These are phyloP conservation scores for Microsporum audouinii DNA, from an alignment of 2,329 filamentous ascomycete genomes.

Conservation along the genomic window DNA sequence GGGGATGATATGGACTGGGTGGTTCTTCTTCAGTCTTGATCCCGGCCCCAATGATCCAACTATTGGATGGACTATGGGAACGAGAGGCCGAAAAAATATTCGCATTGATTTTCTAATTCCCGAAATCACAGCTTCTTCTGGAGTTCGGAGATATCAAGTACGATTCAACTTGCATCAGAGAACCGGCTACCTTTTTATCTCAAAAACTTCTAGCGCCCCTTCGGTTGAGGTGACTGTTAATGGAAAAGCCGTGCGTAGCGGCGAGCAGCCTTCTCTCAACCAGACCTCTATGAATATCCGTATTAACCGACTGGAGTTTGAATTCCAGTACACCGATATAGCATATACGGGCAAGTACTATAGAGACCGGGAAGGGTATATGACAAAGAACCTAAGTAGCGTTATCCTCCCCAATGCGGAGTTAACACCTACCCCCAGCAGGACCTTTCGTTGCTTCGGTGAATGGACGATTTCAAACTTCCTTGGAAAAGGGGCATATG, in stretches of 20 bases:
- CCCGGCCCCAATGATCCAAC: not conserved
- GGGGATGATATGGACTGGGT: not conserved
- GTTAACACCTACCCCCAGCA: not conserved
- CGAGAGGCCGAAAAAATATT: not conserved
- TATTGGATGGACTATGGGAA: not conserved
- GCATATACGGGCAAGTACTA: not conserved
- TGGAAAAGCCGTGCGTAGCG: not conserved
- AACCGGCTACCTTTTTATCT: not conserved
- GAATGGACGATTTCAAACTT: not conserved
- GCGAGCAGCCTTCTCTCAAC: not conserved
- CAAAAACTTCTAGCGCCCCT: not conserved
- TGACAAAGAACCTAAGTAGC: not conserved
- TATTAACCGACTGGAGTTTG: not conserved
- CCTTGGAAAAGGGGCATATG: not conserved
- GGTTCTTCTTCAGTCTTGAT: not conserved
- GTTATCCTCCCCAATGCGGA: not conserved
- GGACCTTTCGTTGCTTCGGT: not conserved
- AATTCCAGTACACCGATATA: not conserved
- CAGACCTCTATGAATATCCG: not conserved
- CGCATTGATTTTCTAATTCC: not conserved
- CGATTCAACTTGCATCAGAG: not conserved
- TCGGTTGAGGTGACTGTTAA: not conserved
- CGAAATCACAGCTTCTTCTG: not conserved
- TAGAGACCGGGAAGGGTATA: not conserved
- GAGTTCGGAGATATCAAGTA: not conserved